Evolutionary conservation across 257 asterid genomes (phyloP), one percentile per base, ranked within the genome.

Genomic region (Solanum pinnatisectum): DNA sequence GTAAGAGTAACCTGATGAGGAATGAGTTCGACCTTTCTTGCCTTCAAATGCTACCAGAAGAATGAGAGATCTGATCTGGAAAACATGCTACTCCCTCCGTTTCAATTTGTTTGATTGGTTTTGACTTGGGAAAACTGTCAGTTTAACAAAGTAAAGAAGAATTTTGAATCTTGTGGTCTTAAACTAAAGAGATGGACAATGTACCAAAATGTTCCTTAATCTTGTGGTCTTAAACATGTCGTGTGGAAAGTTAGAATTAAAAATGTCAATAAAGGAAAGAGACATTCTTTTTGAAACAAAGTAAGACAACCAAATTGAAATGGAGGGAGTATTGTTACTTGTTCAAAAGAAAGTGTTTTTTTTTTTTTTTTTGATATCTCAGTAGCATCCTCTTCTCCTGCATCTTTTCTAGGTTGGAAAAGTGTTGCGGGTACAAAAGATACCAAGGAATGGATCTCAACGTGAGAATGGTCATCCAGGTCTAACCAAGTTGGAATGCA

Each of bases 371-470:
- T 37, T 37, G 46, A 40, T 77, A 39, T 39, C 59, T 77, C 84
- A 77, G 44, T 77, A 40, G 7, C 23, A n/a, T 86, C 88, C 72
- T 22, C 27, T 89, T 85, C 56, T 40, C 84, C 44, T 68, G 22
- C 0, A 0, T 83, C 1, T 60, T 86, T 27, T 89, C 35, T 86
- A 96, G 99, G 94, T 93, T 86, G 99, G 98, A 39, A 96, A 97
- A 93, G 93, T 96, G 35, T 90, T 97, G 90, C 90, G 99, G 88
- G 87, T 97, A 92, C 98, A 90, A 86, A 96, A 97, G 91, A 86
- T 91, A 87, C 87, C 95, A 81, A 95, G 88, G 84, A 89, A 91
- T 88, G 94, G 91, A 73, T 91, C 94, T 84, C 88, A 90, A 88
- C 32, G 83, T 25, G 94, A 89, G 91, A 93, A 90, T 91, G 95